Conservation (phyloP, 2,329 filamentous ascomycete genomes). For the Pyrenophora tritici-repentis region DNA sequence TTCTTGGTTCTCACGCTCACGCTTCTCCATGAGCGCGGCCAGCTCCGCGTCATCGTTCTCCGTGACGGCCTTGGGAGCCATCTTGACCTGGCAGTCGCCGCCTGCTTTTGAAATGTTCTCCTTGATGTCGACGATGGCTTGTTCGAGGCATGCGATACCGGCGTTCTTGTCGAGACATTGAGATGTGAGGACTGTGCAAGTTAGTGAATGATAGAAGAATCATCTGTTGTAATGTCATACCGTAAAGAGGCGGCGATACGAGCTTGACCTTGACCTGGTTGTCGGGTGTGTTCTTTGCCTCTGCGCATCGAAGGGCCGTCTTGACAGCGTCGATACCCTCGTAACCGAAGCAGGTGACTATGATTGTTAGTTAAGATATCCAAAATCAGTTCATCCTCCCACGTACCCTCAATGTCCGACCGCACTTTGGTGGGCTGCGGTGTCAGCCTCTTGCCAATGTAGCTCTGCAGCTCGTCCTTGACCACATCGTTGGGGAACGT, state of each 20-base stretch:
- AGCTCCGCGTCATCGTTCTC: constrained; percentile 98
- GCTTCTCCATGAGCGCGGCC: constrained; percentile 98
- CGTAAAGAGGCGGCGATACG: constrained; percentile 93
- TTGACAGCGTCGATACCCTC: constrained; percentile 99
- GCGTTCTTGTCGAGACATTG: constrained; percentile 91
- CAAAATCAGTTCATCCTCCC: constrained; percentile 63
- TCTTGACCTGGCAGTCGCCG: constrained; percentile 86
- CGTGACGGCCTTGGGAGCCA: constrained; percentile 98
- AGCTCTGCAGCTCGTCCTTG: constrained; percentile 86
- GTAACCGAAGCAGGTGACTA: constrained; percentile 67
- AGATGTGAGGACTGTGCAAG: constrained; percentile 74
- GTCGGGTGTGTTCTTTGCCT: constrained; percentile 88
- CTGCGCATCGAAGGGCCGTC: constrained; percentile 84
- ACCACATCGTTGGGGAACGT: constrained; percentile 84
- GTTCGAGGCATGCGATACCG: constrained; percentile 83
- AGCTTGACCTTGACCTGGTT: constrained; percentile 98
- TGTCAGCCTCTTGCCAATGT: constrained; percentile 96
- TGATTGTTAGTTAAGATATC: constrained; percentile 13
- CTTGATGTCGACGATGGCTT: constrained; percentile 86
- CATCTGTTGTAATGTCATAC: constrained; percentile 19
- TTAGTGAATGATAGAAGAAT: constrained; percentile 17
- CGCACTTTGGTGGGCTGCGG: constrained; percentile 99
- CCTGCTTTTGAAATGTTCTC: constrained; percentile 77
- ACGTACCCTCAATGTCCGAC: constrained; percentile 81
- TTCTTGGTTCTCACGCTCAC: constrained; percentile 95